phyloP scores from a whole-genome alignment of 2,329 filamentous ascomycete genomes.

The Clarireedia hainanense region DNA sequence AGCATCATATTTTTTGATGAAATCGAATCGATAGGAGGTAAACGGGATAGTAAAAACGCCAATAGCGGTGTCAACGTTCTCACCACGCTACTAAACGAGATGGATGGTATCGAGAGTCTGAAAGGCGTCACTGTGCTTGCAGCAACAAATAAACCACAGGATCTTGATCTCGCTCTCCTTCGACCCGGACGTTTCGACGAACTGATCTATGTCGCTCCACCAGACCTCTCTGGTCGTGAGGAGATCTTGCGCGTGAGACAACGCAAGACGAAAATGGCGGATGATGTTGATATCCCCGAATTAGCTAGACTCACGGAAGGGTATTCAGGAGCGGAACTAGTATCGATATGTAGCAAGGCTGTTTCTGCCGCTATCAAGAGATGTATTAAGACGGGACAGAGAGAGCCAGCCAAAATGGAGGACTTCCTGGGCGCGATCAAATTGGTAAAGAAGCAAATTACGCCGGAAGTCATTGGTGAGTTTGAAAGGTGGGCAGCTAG shows the following conservation, averaged over 20 bases:
- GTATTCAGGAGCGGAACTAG: slow-evolving; percentile 80
- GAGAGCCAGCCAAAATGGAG: slow-evolving; percentile 36
- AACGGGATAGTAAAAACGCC: slow-evolving; percentile 39
- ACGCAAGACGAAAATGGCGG: slow-evolving; percentile 48
- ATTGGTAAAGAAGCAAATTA: slow-evolving; percentile 49
- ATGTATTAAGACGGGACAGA: slow-evolving; percentile 33
- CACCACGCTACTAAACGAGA: slow-evolving; percentile 84
- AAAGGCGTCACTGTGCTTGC: slow-evolving; percentile 81
- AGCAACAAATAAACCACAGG: slow-evolving; percentile 84
- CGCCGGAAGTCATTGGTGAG: slow-evolving; percentile 46
- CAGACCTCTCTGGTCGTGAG: slow-evolving; percentile 61
- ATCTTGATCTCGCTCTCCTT: slow-evolving; percentile 77
- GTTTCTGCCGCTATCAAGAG: slow-evolving; percentile 44
- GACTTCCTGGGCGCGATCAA: slow-evolving; percentile 39
- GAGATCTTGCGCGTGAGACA: slow-evolving; percentile 69
- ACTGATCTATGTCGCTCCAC: slow-evolving; percentile 78
- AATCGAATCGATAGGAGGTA: slow-evolving; percentile 69
- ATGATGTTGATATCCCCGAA: slow-evolving; percentile 56
- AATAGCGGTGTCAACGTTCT: slow-evolving; percentile 67
- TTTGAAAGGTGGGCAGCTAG: slow-evolving; percentile 48
- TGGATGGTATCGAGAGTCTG: slow-evolving; percentile 86
- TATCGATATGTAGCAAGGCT: slow-evolving; percentile 47
- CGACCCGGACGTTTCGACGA: slow-evolving; percentile 80
- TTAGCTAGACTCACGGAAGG: slow-evolving; percentile 63
- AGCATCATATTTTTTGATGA: slow-evolving; percentile 97